phyloP scores from a whole-genome alignment of 2,329 filamentous ascomycete genomes.

The Hymenoscyphus linearis region DNA sequence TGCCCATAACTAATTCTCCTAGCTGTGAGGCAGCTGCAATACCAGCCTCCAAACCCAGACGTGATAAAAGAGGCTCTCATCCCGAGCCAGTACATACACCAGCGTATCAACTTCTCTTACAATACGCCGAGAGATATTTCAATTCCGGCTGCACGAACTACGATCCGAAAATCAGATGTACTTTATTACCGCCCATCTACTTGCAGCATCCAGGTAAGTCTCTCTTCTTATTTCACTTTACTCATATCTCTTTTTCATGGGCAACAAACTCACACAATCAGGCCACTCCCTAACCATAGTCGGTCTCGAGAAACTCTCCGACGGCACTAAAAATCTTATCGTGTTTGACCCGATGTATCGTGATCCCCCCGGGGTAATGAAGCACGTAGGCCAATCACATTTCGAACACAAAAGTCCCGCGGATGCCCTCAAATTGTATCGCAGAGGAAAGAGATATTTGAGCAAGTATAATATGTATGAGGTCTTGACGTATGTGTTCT shows the following conservation, averaged over 20 bases:
- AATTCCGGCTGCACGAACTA: conserved; percentile 45
- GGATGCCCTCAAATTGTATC: conserved; percentile 64
- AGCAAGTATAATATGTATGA: conserved; percentile 73
- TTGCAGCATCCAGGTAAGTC: conserved; percentile 70
- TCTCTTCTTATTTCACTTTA: neutral
- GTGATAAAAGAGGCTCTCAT: conserved; percentile 33
- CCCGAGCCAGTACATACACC: conserved; percentile 12
- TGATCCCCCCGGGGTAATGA: conserved; percentile 58
- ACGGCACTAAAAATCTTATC: conserved; percentile 64
- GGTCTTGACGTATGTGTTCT: conserved; percentile 58
- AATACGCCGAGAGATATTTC: conserved; percentile 72
- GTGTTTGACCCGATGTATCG: conserved; percentile 86
- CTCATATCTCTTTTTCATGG: neutral
- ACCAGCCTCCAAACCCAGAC: conserved; percentile 41
- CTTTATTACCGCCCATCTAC: conserved; percentile 76
- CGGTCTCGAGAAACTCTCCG: conserved; percentile 66
- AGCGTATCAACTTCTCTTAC: conserved; percentile 47
- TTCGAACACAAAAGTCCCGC: conserved; percentile 44
- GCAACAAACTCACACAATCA: conserved; percentile 22
- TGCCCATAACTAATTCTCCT: neutral
- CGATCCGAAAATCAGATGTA: conserved; percentile 60
- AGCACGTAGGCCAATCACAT: conserved; percentile 45
- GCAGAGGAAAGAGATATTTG: conserved; percentile 63
- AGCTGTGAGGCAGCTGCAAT: conserved; percentile 61
- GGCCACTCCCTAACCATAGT: conserved; percentile 90